Evolutionary conservation across 768 basidiomycete genomes (phyloP).

Genomic region (Leccinellum albellum): DNA sequence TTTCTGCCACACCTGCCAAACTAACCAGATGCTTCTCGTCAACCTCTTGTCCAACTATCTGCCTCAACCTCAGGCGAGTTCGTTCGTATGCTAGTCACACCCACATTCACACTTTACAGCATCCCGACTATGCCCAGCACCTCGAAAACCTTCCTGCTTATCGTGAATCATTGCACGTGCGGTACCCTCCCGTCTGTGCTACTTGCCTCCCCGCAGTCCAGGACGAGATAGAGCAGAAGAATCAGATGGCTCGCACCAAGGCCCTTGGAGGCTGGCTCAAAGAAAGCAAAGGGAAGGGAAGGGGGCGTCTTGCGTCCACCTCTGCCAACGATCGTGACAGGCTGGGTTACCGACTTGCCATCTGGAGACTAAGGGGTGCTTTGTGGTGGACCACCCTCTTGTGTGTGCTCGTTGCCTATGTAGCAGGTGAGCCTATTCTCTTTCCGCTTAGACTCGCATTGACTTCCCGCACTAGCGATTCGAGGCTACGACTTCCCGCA

Average conservation of each 20-base stretch:
- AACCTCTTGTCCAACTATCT: constrained; percentile 89
- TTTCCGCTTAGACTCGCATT: background rate
- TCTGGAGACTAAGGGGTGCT: constrained; percentile 68
- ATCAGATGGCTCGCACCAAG: constrained; percentile 75
- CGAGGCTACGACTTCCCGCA: constrained; percentile 19
- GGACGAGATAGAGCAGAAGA: constrained; percentile 71
- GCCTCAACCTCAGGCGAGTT: constrained; percentile 66
- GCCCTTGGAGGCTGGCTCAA: constrained; percentile 72
- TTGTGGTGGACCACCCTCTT: constrained; percentile 57
- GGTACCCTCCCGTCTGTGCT: constrained; percentile 86
- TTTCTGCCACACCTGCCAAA: constrained; percentile 86
- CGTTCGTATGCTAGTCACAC: background rate
- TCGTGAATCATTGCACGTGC: constrained; percentile 64
- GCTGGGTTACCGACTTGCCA: constrained; percentile 45
- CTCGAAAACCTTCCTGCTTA: constrained; percentile 68
- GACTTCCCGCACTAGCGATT: constrained; percentile 17
- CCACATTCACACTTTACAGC: constrained; percentile 39
- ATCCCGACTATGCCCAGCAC: constrained; percentile 65
- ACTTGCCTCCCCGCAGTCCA: constrained; percentile 76
- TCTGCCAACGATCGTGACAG: constrained; percentile 40
- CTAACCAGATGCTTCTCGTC: constrained; percentile 86
- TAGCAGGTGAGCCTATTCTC: constrained; percentile 40
- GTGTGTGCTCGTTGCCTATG: constrained; percentile 39
- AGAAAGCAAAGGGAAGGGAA: constrained; percentile 62
- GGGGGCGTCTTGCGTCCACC: constrained; percentile 45